Evolutionary conservation across 371 early-diverging fungal species (phyloP).

Genomic region (Rhizopus delemar): DNA sequence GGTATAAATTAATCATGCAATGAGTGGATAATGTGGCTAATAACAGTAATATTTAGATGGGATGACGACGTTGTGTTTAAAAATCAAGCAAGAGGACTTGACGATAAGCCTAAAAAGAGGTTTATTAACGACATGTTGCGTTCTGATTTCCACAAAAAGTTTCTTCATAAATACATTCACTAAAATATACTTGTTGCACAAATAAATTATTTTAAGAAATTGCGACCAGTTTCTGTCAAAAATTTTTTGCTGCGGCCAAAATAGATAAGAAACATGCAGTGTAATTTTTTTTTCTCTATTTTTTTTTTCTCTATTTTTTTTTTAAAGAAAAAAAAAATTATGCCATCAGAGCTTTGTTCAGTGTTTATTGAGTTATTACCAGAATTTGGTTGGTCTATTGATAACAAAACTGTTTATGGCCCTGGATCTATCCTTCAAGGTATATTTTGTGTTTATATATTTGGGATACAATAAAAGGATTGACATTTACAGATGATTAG

Average conservation of each 20-base stretch:
- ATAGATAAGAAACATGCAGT: too few relatives aligned
- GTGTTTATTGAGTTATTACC: constrained; percentile 21
- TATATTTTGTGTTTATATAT: neutral
- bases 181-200: constrained; percentile 30
- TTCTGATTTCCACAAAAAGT: constrained; percentile 94
- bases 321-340: too few relatives aligned
- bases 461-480: neutral
- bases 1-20: constrained; percentile 36
- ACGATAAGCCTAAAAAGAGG: constrained; percentile 86
- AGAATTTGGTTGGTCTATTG: constrained; percentile 30
- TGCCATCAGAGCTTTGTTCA: constrained; percentile 2
- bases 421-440: constrained; percentile 39
- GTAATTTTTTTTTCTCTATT: too few relatives aligned
- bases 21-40: too few relatives aligned
- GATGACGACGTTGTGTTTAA: constrained; percentile 97
- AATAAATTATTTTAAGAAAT: neutral
- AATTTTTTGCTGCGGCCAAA: too few relatives aligned
- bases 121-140: constrained; percentile 96
- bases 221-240: neutral
- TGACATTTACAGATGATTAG: neutral
- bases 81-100: constrained; percentile 88
- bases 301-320: too few relatives aligned
- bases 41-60: constrained; percentile 60
- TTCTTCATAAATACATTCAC: constrained; percentile 87
- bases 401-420: constrained; percentile 20